These are phyloP conservation scores for Hydnomerulius pinastri DNA, from an alignment of 768 basidiomycete genomes.

Conservation along the genomic window DNA sequence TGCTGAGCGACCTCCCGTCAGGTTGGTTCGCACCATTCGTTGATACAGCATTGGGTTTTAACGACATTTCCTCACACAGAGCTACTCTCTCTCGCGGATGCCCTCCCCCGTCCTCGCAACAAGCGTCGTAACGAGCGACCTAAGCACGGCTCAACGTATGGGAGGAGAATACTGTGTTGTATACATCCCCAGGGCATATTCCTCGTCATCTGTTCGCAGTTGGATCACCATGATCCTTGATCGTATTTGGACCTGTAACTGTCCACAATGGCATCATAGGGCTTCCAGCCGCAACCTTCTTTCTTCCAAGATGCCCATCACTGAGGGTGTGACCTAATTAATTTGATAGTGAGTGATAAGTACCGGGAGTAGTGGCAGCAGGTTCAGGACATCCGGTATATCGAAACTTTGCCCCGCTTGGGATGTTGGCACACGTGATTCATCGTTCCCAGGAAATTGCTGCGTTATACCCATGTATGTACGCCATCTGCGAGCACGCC, in stretches of 20 bases:
- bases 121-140: constrained; percentile 75
- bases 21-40: constrained; percentile 37
- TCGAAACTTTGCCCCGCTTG: neutral
- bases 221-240: constrained; percentile 2
- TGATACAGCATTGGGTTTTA: constrained; percentile 2
- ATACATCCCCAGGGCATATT: constrained; percentile 18
- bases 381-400: neutral
- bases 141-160: constrained; percentile 70
- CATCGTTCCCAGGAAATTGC: too few species aligned
- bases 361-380: neutral
- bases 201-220: constrained; percentile 6
- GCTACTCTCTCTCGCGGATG: constrained; percentile 45
- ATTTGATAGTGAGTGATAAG: neutral
- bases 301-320: neutral
- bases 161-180: constrained; percentile 44
- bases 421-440: too few species aligned
- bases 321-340: neutral
- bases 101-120: constrained; percentile 65
- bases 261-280: neutral
- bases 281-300: neutral
- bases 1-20: constrained; percentile 58
- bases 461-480: too few species aligned
- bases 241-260: constrained; percentile 1
- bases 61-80: constrained; percentile 20
- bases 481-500: too few species aligned